These are phyloP conservation scores for Trametes sanguinea DNA, from an alignment of 768 basidiomycete species.

Conservation along the genomic window DNA sequence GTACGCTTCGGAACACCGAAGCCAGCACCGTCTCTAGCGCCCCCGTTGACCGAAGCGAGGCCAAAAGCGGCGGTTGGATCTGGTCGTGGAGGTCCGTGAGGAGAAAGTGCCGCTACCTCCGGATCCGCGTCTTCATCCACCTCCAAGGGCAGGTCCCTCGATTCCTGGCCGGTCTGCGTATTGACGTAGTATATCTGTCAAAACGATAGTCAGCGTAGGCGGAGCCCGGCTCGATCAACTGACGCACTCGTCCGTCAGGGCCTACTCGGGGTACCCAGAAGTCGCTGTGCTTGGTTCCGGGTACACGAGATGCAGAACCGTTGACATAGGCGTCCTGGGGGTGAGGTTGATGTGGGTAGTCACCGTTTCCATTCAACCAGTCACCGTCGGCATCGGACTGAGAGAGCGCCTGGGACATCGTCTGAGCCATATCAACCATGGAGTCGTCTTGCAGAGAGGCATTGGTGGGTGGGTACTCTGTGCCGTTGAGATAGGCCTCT, in stretches of 20 bases:
- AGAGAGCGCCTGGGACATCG: slow-evolving; percentile 43
- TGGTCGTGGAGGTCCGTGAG: slow-evolving; percentile 53
- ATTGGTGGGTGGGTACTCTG: slow-evolving; percentile 37
- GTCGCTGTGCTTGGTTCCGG: slow-evolving; percentile 55
- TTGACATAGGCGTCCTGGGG: slow-evolving; percentile 8
- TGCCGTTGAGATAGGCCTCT: slow-evolving; percentile 59
- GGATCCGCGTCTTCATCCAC: slow-evolving; percentile 66
- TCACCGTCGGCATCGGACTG: slow-evolving; percentile 48
- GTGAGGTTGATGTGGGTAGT: slow-evolving; percentile 30
- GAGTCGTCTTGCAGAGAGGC: slow-evolving; percentile 33
- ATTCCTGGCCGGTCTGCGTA: slow-evolving; percentile 79
- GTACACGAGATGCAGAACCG: slow-evolving; percentile 27
- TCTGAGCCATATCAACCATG: slow-evolving; percentile 51
- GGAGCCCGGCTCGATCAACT: not conserved
- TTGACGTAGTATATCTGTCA: slow-evolving; percentile 92
- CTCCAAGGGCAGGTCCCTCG: slow-evolving; percentile 82
- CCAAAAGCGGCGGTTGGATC: slow-evolving; percentile 56
- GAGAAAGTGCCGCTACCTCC: slow-evolving; percentile 62
- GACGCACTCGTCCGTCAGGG: slow-evolving; percentile 75
- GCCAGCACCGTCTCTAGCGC: slow-evolving; percentile 40
- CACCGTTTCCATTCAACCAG: slow-evolving; percentile 55
- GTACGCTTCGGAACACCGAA: slow-evolving; percentile 62
- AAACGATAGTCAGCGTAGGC: not conserved
- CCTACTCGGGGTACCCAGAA: slow-evolving; percentile 93
- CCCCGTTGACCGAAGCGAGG: slow-evolving; percentile 37